These are phyloP conservation scores for Vicia faba DNA, from an alignment of 306 rosid species.

Conservation along the genomic window DNA sequence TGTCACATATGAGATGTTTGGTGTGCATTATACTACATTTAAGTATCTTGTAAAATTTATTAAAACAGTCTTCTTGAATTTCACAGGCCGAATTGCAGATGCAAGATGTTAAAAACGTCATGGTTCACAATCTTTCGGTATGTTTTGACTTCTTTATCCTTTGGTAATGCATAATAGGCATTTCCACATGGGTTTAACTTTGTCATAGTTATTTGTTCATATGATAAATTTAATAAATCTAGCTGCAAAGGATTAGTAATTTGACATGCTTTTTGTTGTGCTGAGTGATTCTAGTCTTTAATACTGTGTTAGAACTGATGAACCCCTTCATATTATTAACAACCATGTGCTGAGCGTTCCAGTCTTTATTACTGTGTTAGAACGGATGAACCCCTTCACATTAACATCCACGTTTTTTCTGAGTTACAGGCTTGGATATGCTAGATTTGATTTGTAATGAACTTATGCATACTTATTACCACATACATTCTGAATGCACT, in stretches of 20 bases:
- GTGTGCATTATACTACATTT: constrained; percentile 12
- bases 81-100: constrained; percentile 89
- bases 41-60: constrained; percentile 9
- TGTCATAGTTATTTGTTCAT: constrained; percentile 1
- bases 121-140: constrained; percentile 92
- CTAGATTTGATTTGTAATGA: not conserved
- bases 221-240: constrained; percentile 3
- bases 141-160: constrained; percentile 36
- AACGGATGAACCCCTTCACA: constrained; percentile 25
- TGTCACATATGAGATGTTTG: not conserved
- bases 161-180: constrained; percentile 17
- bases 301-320: not conserved
- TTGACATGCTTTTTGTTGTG: constrained; percentile 9
- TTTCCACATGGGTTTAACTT: constrained; percentile 1
- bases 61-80: constrained; percentile 30
- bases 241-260: not conserved
- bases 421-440: constrained; percentile 1
- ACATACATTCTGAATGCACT: not conserved
- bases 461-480: constrained; percentile 1
- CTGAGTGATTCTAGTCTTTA: constrained; percentile 1
- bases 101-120: constrained; percentile 84
- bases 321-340: constrained; percentile 15
- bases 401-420: constrained; percentile 18
- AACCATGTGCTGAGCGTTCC: constrained; percentile 12
- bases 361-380: too few species aligned